Evolutionary conservation across 129 eudicot species (phyloP).

Genomic region (Helianthus tuberosus): DNA sequence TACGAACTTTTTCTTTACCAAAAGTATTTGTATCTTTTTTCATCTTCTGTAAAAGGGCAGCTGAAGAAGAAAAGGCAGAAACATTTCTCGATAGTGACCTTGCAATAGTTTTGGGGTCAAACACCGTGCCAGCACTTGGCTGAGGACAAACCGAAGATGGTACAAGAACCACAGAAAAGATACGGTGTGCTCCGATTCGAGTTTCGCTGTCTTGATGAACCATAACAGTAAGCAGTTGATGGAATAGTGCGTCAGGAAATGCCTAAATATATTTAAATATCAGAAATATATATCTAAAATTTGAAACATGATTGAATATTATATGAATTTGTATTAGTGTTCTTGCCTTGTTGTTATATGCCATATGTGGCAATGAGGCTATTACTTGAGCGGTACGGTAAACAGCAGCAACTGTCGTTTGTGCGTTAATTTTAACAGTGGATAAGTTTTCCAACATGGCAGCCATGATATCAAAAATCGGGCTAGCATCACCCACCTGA

Average conservation of each 20-base stretch:
- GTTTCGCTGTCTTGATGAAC: conserved; percentile 64
- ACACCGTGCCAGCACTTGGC: conserved; percentile 22
- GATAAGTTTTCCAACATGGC: conserved; percentile 79
- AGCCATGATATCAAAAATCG: conserved; percentile 78
- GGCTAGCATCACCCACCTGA: conserved; percentile 86
- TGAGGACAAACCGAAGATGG: conserved; percentile 79
- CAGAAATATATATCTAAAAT: background rate
- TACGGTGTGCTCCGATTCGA: conserved; percentile 73
- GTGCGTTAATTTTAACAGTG: conserved; percentile 56
- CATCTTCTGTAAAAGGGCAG: conserved; percentile 65
- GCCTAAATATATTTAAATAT: conserved; percentile 36
- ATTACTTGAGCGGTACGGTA: conserved; percentile 71
- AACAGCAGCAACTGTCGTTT: conserved; percentile 72
- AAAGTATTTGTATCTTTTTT: conserved; percentile 40
- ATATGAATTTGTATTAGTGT: conserved; percentile 14
- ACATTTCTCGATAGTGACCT: conserved; percentile 66
- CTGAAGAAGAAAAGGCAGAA: conserved; percentile 77
- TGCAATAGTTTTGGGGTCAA: conserved; percentile 39
- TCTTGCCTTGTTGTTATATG: conserved; percentile 65
- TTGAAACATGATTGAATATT: background rate
- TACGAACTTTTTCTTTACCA: conserved; percentile 31
- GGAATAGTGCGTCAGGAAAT: conserved; percentile 79
- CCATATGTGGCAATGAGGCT: conserved; percentile 64
- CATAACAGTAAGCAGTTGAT: conserved; percentile 76
- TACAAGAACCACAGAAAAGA: conserved; percentile 76